These are phyloP conservation scores for Alternaria novae-zelandiae DNA, from an alignment of 2,329 filamentous ascomycete species.

Conservation along the genomic window DNA sequence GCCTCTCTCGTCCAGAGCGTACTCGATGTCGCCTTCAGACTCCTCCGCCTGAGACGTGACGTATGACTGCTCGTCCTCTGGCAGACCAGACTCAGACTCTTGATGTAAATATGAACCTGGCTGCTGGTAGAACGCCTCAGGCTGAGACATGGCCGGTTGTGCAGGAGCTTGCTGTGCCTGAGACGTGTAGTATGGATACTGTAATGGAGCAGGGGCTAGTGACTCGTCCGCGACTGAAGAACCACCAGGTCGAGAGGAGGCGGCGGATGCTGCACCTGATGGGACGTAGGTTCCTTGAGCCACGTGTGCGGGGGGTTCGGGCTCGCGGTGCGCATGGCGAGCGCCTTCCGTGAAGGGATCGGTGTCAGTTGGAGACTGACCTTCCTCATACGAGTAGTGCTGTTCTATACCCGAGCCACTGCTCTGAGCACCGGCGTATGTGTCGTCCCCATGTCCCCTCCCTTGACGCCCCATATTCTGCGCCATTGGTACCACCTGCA, in stretches of 20 bases:
- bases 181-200: constrained; percentile 29
- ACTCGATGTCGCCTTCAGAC: constrained; percentile 48
- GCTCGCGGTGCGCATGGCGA: constrained; percentile 37
- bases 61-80: constrained; percentile 46
- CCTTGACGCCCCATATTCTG: constrained; percentile 63
- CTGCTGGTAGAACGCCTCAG: constrained; percentile 49
- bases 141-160: constrained; percentile 36
- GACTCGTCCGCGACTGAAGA: constrained; percentile 26
- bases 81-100: constrained; percentile 26
- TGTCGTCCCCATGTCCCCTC: constrained; percentile 44
- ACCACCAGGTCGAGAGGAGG: constrained; percentile 25
- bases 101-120: constrained; percentile 46
- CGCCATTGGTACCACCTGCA: constrained; percentile 94
- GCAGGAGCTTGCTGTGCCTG: constrained; percentile 28
- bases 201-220: constrained; percentile 35
- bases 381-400: constrained; percentile 59
- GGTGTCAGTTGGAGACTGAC: constrained; percentile 62
- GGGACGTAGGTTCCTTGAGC: constrained; percentile 45
- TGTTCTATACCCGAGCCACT: constrained; percentile 47
- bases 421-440: constrained; percentile 38
- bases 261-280: constrained; percentile 30
- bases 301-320: constrained; percentile 37
- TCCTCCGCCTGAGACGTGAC: constrained; percentile 44
- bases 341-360: constrained; percentile 66
- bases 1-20: constrained; percentile 45